Evolutionary conservation across 1,284 basidiomycete genomes (phyloP).

Genomic region (Ceratorhiza oryzae-sativae): DNA sequence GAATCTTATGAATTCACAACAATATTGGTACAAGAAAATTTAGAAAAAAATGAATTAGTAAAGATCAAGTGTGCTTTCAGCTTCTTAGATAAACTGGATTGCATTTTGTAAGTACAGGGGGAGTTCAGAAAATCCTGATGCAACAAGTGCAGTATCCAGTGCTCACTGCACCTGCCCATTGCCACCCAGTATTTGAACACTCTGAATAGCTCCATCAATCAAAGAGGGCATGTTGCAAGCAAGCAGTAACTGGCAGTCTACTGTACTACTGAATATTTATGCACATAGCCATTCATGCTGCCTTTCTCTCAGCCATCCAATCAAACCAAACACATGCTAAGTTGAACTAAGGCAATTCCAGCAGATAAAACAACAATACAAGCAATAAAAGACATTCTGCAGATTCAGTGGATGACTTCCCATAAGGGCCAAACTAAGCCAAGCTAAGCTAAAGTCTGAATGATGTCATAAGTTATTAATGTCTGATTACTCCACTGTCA

Average conservation of each 20-base stretch:
- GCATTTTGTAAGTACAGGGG: neutral
- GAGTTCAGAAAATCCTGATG: neutral
- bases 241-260: slow-evolving; percentile 27
- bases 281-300: too few relatives aligned
- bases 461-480: too few relatives aligned
- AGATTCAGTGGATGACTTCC: too few relatives aligned
- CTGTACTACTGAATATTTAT: too few relatives aligned
- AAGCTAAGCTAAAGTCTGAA: too few relatives aligned
- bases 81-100: neutral
- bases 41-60: neutral
- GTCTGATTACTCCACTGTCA: too few relatives aligned
- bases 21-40: slow-evolving; percentile 6
- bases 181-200: neutral
- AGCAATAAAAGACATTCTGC: too few relatives aligned
- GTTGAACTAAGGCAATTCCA: too few relatives aligned
- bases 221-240: slow-evolving; percentile 5
- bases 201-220: slow-evolving; percentile 10
- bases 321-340: too few relatives aligned
- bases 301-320: too few relatives aligned
- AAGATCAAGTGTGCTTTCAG: neutral
- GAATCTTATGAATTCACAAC: neutral
- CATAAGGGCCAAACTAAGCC: too few relatives aligned
- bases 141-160: neutral
- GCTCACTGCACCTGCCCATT: neutral
- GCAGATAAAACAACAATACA: too few relatives aligned